Conservation (phyloP, 2,329 filamentous ascomycete genomes). For the Trichophyton benhamiae region DNA sequence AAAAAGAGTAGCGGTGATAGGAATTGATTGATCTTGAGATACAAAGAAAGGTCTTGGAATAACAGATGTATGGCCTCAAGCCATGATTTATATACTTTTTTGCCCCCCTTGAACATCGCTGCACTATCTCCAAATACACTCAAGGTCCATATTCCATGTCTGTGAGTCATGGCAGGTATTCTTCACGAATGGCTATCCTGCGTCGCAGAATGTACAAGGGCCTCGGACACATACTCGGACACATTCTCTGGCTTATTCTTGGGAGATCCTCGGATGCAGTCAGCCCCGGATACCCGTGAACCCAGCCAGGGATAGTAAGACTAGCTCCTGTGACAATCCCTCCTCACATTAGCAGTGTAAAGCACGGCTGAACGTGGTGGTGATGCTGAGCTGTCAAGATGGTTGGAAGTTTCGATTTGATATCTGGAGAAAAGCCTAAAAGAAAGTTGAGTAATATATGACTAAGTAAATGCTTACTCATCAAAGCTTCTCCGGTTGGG, state of each 20-base stretch:
- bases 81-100: neutral
- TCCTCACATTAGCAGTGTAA: neutral
- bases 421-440: neutral
- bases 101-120: too few relatives aligned
- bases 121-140: neutral
- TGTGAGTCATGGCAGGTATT: neutral
- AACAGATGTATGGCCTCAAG: neutral
- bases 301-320: neutral
- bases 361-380: neutral
- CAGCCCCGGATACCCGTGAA: neutral
- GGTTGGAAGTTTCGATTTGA: neutral
- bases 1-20: too few relatives aligned
- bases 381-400: neutral
- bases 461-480: neutral
- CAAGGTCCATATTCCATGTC: neutral
- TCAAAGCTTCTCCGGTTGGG: constrained; percentile 14
- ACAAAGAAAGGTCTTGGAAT: neutral
- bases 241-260: neutral
- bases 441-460: too few relatives aligned
- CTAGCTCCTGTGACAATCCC: neutral
- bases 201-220: neutral
- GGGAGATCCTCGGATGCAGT: neutral
- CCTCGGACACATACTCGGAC: neutral
- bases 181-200: neutral
- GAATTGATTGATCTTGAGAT: neutral